Percentiles rank a stretch among this genome's conserved stretches.
Conservation (phyloP, 1,284 basidiomycete species). For the Cryptococcus sp. region DNA sequence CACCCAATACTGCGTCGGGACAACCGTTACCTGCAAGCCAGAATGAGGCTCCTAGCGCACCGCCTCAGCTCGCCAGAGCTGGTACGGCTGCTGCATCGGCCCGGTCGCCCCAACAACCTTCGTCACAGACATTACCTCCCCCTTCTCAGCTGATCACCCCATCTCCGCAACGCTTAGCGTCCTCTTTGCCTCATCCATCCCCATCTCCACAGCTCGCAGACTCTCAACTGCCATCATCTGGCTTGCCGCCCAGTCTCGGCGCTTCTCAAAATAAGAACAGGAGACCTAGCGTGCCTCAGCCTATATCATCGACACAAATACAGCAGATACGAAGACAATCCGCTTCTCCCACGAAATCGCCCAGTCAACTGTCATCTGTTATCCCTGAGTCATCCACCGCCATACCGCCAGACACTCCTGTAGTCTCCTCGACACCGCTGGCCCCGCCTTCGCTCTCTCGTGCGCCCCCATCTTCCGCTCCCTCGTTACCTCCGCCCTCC, state of each 20-base stretch:
- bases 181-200: neutral
- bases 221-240: neutral
- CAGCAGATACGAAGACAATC: slow-evolving; percentile 1
- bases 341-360: neutral
- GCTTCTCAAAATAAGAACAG: no score
- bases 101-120: no score
- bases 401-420: neutral
- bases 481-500: neutral
- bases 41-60: no score
- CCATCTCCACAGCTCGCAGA: neutral
- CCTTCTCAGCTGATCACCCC: no score
- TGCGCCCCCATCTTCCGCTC: neutral
- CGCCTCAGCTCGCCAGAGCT: no score
- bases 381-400: no score
- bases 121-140: no score
- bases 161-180: no score
- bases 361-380: neutral
- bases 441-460: slow-evolving; percentile 2
- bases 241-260: no score
- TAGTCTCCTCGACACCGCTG: slow-evolving; percentile 1
- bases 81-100: no score
- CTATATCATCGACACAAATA: slow-evolving; percentile 12
- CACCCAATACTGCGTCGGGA: no score
- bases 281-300: neutral
- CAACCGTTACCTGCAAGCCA: no score